Evolutionary conservation across 1,284 basidiomycete species (phyloP).

Genomic region (Coniferiporia sulphurascens): DNA sequence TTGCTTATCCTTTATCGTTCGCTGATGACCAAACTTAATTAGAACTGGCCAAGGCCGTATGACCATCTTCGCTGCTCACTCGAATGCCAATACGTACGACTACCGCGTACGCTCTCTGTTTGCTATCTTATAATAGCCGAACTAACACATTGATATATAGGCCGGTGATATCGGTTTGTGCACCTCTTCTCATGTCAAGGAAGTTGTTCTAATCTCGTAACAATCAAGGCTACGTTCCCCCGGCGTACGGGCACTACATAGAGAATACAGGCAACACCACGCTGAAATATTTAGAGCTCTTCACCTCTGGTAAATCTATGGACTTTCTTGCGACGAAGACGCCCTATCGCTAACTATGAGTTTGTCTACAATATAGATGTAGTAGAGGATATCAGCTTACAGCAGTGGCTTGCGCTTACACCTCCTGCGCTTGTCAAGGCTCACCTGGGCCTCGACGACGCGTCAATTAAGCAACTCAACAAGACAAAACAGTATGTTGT

Average conservation of each 20-base stretch:
- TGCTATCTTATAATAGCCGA: neutral
- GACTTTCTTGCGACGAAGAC: neutral
- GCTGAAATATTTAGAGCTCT: slow-evolving; percentile 59
- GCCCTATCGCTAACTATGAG: slow-evolving; percentile 7
- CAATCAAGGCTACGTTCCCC: slow-evolving; percentile 46
- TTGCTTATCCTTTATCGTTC: neutral
- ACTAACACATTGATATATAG: slow-evolving; percentile 30
- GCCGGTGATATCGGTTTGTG: slow-evolving; percentile 56
- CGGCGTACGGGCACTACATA: slow-evolving; percentile 60
- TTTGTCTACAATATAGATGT: slow-evolving; percentile 20
- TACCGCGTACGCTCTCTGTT: slow-evolving; percentile 40
- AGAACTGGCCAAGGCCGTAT: slow-evolving; percentile 55
- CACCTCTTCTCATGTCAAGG: neutral
- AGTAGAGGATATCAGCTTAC: slow-evolving; percentile 42
- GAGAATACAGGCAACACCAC: slow-evolving; percentile 66
- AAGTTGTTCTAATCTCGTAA: neutral
- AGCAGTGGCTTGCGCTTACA: slow-evolving; percentile 51
- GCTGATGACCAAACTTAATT: neutral
- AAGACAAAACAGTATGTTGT: slow-evolving; percentile 31
- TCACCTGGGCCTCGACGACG: slow-evolving; percentile 44
- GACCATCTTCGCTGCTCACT: slow-evolving; percentile 56
- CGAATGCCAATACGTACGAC: slow-evolving; percentile 63
- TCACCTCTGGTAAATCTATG: slow-evolving; percentile 41
- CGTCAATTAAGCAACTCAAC: slow-evolving; percentile 37
- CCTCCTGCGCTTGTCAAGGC: slow-evolving; percentile 51